Base-by-base conservation (phyloP, 768 basidiomycete genomes). In the Mycena rebaudengoi region DNA sequence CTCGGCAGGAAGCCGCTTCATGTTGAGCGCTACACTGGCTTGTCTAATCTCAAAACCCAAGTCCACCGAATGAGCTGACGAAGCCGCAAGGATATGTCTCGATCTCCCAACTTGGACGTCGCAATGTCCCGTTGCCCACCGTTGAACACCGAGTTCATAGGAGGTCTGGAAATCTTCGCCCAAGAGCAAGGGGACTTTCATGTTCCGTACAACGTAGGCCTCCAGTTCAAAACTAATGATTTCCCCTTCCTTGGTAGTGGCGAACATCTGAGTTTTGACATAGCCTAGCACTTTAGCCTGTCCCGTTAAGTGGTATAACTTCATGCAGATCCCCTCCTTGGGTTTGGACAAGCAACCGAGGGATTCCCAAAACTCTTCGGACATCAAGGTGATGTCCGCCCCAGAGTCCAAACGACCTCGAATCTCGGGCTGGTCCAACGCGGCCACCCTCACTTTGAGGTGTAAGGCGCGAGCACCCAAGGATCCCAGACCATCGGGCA, bases 131-230 rank as follows among this genome's bases (percentile, higher is more conserved):
- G 56, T 53, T 8, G 60, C 26, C 14, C 44, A 55, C 1, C 69
- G 57, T 8, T 25, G 16, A 5, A 71, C 64, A 6, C 28, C 46
- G 16, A 74, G 18, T 29, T 67, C 68, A 46, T 73, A 71, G 1
- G 40, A 49, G 8, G 52, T 16, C 13, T 53, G 52, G 52, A 53
- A 53, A n/a, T 53, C 52, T 14, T 53, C 52, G 25, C 73, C 70
- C 3, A 74, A 54, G 1, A 73, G 65, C 0, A 74, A 13, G 16
- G 69, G 67, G 0, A 70, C 70, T 0, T 55, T 46, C 73, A 74
- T 74, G 8, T 62, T 64, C 10, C 69, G 52, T 0, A 72, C 69
- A 0, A 73, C 69, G 48, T 72, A 73, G 1, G 67, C 62, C 39
- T 73, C 72, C 12, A 57, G 29, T 3, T 60, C 37, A 28, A 69